Evolutionary conservation across 345 rosid genomes (phyloP).

Genomic region (Isatis tinctoria): DNA sequence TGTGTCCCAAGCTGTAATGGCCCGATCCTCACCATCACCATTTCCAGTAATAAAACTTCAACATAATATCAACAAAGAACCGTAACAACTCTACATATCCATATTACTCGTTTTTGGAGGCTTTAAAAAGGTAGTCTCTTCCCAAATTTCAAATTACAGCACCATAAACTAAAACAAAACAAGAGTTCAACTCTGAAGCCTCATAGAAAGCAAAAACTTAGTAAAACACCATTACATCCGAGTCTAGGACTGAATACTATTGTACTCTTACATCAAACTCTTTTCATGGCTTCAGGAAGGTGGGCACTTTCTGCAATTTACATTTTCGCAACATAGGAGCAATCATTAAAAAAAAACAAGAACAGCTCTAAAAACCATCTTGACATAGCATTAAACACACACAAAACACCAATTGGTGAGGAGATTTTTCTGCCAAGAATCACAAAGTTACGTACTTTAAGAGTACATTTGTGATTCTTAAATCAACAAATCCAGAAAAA

Average conservation of each 20-base stretch:
- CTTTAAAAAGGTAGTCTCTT: not conserved
- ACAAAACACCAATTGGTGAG: too few species aligned
- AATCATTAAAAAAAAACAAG: conserved; percentile 34
- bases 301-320: not conserved
- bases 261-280: not conserved
- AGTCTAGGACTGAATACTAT: not conserved
- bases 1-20: conserved; percentile 86
- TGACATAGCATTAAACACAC: too few species aligned
- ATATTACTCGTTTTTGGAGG: too few species aligned
- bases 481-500: too few species aligned
- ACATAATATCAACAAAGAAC: not conserved
- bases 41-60: not conserved
- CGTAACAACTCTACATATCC: not conserved
- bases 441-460: too few species aligned
- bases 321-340: not conserved
- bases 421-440: too few species aligned
- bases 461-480: too few species aligned
- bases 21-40: conserved; percentile 57
- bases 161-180: not conserved
- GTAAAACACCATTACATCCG: not conserved
- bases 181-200: not conserved
- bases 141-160: not conserved
- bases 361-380: too few species aligned
- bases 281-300: not conserved
- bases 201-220: not conserved